Base-by-base conservation (phyloP, 495 filamentous ascomycete species). In the Xylaria bambusicola region DNA sequence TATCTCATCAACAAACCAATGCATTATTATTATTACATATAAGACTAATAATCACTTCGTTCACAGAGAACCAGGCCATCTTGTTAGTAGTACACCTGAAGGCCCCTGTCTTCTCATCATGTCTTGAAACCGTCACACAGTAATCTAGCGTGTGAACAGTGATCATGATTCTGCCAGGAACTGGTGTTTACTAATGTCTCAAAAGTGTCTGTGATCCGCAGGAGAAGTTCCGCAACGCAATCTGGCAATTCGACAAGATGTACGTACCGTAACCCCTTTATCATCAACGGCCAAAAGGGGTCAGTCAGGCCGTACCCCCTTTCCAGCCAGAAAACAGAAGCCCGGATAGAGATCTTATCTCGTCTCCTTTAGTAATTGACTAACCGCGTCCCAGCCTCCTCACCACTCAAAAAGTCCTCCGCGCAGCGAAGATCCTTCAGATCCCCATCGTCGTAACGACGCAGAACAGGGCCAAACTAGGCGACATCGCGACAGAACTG, bases 131-230 rank as follows among this genome's bases (percentile, higher is more conserved):
- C n/a, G n/a, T n/a, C n/a, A n/a, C n/a, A n/a, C n/a, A n/a, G n/a
- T n/a, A n/a, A n/a, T n/a, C n/a, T n/a, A n/a, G n/a, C n/a, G n/a
- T n/a, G n/a, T n/a, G n/a, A n/a, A n/a, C n/a, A n/a, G n/a, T n/a
- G n/a, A n/a, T n/a, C n/a, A n/a, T n/a, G n/a, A n/a, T n/a, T n/a
- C n/a, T n/a, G n/a, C n/a, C n/a, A n/a, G n/a, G n/a, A n/a, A n/a
- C n/a, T n/a, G n/a, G n/a, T n/a, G n/a, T n/a, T n/a, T n/a, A n/a
- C n/a, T n/a, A n/a, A n/a, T n/a, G n/a, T n/a, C 3, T 3, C 9
- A 35, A 31, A 65, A 98, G 93, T 64, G 82, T 98, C 66, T 98
- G 94, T 78, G 94, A 98, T 66, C 82, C 97, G 62, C 94, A 98
- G 80, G 93, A 97, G 62, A 93, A 89, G 70, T 98, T 98, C 78